Evolutionary conservation across 1,284 basidiomycete genomes (phyloP).

Genomic region (Fomes fomentarius): DNA sequence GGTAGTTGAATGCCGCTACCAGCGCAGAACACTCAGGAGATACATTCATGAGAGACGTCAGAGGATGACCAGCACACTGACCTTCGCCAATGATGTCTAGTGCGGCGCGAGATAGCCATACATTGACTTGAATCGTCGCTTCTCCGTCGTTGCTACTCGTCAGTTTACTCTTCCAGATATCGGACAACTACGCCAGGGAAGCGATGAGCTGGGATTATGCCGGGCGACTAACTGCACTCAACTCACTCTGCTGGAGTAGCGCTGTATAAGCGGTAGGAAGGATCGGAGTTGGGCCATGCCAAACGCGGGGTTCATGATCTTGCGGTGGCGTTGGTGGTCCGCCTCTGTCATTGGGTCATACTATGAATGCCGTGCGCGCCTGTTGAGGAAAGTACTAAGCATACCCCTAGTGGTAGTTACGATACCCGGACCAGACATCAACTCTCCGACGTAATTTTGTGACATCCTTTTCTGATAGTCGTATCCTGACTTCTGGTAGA

Average conservation of each 20-base stretch:
- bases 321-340: slow-evolving; percentile 31
- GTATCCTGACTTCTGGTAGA: slow-evolving; percentile 31
- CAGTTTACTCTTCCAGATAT: slow-evolving; percentile 21
- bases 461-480: slow-evolving; percentile 24
- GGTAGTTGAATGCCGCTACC: no score
- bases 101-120: slow-evolving; percentile 33
- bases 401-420: slow-evolving; percentile 18
- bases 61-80: slow-evolving; percentile 7
- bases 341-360: slow-evolving; percentile 11
- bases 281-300: slow-evolving; percentile 17
- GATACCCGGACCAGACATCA: slow-evolving; percentile 25
- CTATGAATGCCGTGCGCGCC: background rate
- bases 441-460: slow-evolving; percentile 1
- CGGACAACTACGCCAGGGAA: slow-evolving; percentile 12
- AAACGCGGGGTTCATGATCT: slow-evolving; percentile 27
- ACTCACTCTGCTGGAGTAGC: slow-evolving; percentile 17
- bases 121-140: slow-evolving; percentile 4
- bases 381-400: background rate
- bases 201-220: background rate
- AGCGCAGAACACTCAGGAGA: no score
- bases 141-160: slow-evolving; percentile 3
- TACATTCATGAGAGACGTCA: no score
- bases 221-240: background rate
- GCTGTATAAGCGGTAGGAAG: slow-evolving; percentile 28
- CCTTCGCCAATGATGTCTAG: slow-evolving; percentile 39